A percentile compares a stretch with the other conserved stretches of the same genome.
These are phyloP conservation scores for Lactifluus hygrophoroides DNA, from an alignment of 768 basidiomycete species.

Conservation along the genomic window DNA sequence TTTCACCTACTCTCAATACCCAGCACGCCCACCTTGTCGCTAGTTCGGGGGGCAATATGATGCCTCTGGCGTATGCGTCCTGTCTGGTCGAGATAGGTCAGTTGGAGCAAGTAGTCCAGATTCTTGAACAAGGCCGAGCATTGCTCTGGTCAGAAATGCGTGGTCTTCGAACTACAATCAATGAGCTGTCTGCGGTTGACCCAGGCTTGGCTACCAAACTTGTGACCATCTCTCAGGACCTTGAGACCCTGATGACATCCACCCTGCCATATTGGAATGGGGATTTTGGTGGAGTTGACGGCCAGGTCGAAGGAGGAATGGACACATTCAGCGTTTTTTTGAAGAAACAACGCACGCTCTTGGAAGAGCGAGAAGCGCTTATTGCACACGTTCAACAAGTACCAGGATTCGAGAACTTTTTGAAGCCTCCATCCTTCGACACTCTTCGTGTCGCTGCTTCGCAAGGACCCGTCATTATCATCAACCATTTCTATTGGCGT, in stretches of 20 bases:
- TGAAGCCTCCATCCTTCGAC: background rate
- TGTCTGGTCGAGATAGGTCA: background rate
- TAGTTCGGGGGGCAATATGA: background rate
- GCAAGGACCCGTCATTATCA: too few relatives aligned
- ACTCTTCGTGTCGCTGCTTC: background rate
- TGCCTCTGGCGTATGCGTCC: background rate
- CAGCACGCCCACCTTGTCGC: background rate
- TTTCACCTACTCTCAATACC: background rate
- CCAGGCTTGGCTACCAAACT: background rate
- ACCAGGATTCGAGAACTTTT: background rate
- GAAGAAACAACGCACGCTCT: background rate
- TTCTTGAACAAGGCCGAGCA: background rate
- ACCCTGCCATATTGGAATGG: background rate
- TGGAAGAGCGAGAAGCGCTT: background rate
- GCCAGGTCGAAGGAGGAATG: background rate
- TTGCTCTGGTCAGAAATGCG: too few relatives aligned
- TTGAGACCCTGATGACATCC: background rate
- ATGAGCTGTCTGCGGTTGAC: background rate
- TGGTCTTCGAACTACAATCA: too few relatives aligned
- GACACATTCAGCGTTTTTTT: background rate
- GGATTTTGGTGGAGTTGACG: background rate
- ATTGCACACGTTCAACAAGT: background rate
- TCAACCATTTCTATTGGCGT: too few relatives aligned
- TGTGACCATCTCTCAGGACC: background rate
- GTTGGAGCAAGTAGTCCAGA: background rate